Base-by-base conservation (phyloP, 1,139 yeast species). In the Taphrina communis region DNA sequence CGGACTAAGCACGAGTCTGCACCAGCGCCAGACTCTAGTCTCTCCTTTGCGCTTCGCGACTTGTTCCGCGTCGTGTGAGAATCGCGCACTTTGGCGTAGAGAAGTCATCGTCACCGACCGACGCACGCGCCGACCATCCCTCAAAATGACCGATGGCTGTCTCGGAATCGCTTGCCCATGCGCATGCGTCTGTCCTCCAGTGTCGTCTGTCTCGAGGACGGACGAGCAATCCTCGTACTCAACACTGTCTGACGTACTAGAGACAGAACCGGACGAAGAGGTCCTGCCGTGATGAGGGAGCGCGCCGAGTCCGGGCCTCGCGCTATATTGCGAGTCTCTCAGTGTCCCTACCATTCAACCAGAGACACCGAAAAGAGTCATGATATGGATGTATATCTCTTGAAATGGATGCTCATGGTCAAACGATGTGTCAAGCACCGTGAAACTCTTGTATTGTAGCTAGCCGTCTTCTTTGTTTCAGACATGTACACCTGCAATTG, bases 51-150 rank as follows among this genome's bases (percentile, higher is more conserved):
- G 35, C 36, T 39, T 55, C 6, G 8, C 21, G 12, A 42, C 44
- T 8, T 39, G 12, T 36, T 39, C 59, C 8, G 46, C 12, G 9
- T 55, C 53, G 36, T 44, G 48, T 8, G 48, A 31, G 17, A 19
- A 17, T 17, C 35, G n/a, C 8, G 36, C 36, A 50, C 36, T 50
- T 35, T 50, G 56, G 9, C 65, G 65, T 6, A 63, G 48, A 6
- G 67, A 63, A 9, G 58, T 48, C 52, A 65, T 48, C 1, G 68
- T 65, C 41, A 58, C 39, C 17, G 63, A 57, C 36, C 68, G 63
- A 21, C 68, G 68, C n/a, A 65, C 68, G 12, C 68, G 48, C 31
- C 63, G 35, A 12, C 68, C 68, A 39, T 65, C 68, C 12, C 63
- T 48, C 12, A 65, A 44, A 19, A 65, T 65, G 7, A 65, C 63